These are phyloP conservation scores for Eimeria tenella DNA, from an alignment of 169 alveolate species.

Conservation along the genomic window DNA sequence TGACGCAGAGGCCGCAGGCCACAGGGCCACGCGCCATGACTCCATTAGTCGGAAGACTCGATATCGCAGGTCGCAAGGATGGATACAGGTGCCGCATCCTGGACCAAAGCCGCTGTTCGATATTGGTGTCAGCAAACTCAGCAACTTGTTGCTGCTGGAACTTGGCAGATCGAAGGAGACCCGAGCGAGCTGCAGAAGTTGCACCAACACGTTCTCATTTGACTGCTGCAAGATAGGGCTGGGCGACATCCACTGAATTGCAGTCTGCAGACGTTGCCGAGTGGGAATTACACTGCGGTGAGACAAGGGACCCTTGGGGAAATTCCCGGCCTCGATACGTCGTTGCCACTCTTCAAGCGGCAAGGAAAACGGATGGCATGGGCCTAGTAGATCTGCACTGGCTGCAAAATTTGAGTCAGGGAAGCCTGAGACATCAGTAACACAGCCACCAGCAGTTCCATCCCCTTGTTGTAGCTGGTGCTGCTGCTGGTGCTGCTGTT, in stretches of 20 bases:
- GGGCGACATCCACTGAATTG: constrained; percentile 59
- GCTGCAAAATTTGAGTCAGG: neutral
- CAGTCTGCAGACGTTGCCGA: constrained; percentile 11
- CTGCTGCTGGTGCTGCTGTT: constrained; percentile 53
- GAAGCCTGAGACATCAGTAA: neutral
- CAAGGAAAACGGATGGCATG: constrained; percentile 41
- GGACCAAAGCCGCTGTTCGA: constrained; percentile 57
- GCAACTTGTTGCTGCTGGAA: constrained; percentile 75
- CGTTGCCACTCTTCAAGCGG: constrained; percentile 42
- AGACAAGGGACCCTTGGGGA: neutral
- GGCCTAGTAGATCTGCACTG: neutral
- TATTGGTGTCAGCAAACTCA: constrained; percentile 43
- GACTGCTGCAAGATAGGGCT: constrained; percentile 67
- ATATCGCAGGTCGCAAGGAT: constrained; percentile 77
- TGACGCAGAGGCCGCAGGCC: neutral
- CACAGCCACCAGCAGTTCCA: neutral
- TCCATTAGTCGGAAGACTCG: constrained; percentile 73
- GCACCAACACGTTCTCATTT: constrained; percentile 65
- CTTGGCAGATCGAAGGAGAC: constrained; percentile 69
- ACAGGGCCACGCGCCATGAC: constrained; percentile 65
- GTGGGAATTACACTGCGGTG: neutral
- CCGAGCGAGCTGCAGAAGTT: constrained; percentile 68
- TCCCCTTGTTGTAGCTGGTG: neutral
- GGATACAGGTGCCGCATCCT: neutral
- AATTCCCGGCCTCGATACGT: neutral